These are phyloP conservation scores for Calonectria pseudoturangicola DNA, from an alignment of 2,329 filamentous ascomycete genomes.

Conservation along the genomic window DNA sequence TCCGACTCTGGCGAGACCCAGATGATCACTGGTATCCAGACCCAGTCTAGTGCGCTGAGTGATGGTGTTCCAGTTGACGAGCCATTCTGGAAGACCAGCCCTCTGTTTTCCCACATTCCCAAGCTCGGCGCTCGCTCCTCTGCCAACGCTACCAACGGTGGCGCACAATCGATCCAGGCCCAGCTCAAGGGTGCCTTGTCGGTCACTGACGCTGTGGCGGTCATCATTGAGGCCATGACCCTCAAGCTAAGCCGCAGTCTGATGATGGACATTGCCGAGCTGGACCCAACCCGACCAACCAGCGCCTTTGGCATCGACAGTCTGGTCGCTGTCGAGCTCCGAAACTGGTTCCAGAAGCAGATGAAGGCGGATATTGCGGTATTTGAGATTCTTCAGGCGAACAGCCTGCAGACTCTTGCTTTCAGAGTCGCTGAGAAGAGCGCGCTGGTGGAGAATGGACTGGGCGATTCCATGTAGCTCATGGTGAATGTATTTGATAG, in stretches of 20 bases:
- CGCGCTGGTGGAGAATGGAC: neutral
- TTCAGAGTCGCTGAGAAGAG: constrained; percentile 20
- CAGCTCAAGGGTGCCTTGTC: constrained; percentile 6
- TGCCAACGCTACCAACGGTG: neutral
- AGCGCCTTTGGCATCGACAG: constrained; percentile 22
- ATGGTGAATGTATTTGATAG: too few species aligned
- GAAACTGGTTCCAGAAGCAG: constrained; percentile 30
- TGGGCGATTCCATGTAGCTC: neutral
- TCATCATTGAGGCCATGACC: constrained; percentile 7
- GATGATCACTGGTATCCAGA: constrained; percentile 6
- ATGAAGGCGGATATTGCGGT: constrained; percentile 33
- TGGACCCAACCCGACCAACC: constrained; percentile 21
- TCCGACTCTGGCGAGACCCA: neutral
- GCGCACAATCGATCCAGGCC: constrained; percentile 3
- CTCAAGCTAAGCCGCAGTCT: constrained; percentile 22
- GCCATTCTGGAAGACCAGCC: constrained; percentile 4
- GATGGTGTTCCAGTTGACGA: neutral
- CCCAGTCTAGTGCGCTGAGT: neutral
- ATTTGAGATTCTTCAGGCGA: constrained; percentile 25
- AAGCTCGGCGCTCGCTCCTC: constrained; percentile 2
- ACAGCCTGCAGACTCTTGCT: constrained; percentile 16
- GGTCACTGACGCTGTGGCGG: neutral
- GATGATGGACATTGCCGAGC: constrained; percentile 21
- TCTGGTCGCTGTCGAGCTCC: constrained; percentile 32
- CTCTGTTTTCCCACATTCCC: constrained; percentile 6